Evolutionary conservation across 768 basidiomycete genomes (phyloP), one percentile per base, ranked within the genome.

Genomic region (Epithele typhae): DNA sequence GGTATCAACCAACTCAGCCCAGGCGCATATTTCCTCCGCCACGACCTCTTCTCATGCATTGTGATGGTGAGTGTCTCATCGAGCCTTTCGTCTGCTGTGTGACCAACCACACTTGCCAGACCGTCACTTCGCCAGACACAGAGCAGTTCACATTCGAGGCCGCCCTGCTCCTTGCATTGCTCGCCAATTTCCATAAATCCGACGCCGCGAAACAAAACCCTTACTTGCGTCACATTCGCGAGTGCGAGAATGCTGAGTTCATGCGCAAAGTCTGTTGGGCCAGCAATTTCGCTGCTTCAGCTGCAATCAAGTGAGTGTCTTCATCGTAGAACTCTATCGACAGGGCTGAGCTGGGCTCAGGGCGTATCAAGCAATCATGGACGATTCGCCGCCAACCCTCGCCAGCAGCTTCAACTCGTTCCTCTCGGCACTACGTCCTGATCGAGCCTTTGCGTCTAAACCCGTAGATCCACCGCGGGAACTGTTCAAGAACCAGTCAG

Each of bases 151-250:
- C 80, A 0, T 79, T 82, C 44, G 82, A 84, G 56, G 78, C 80
- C 1, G 64, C 72, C 0, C 65, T 85, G 5, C 64, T 87, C 5
- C 70, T 85, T n/a, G 70, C 78, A 10, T 63, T 84, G 25, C 72
- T 87, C 2, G 78, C 78, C 43, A 84, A 84, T 55, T 87, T 80
- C 59, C 85, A 86, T 59, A 83, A 80, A 56, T 82, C 82, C 0
- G 83, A 84, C 56, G 82, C 81, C 9, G 78, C 81, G 9, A 82
- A 75, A 52, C 71, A 84, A 32, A 87, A 87, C 60, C 77, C 78
- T 1, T 86, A 83, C 57, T 67, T 85, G 8, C 73, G 73, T 21
- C 67, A 69, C 21, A 76, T 86, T 23, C 65, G 65, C 27, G 70
- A 72, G 24, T 72, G 70, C 0, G 53, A 62, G 3, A 78, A 85